Evolutionary conservation across 495 filamentous ascomycete genomes (phyloP), one percentile per base, ranked within the genome.

Genomic region (Talaromyces wortmannii): DNA sequence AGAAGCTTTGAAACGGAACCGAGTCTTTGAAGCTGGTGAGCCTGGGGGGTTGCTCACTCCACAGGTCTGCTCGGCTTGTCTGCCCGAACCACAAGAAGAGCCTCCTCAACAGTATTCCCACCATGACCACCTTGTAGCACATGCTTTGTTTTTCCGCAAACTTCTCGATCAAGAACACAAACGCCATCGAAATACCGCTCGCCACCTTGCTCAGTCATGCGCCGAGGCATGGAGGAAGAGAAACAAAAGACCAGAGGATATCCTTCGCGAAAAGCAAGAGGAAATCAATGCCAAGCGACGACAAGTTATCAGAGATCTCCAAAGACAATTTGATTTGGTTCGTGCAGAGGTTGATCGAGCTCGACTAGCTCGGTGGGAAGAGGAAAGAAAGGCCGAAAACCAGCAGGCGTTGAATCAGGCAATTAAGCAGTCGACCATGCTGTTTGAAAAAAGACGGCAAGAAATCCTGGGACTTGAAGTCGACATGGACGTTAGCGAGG

Each of bases 331-430:
- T 80, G 86, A 89, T n/a, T 80, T 90, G 59, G 81, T 92, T 45
- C 84, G 72, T 55, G 77, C 76, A 1, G 86, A 95, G 57, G 83
- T 95, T 43, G 89, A 95, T 61, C 79, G 83, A 49, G 73, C 75
- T 36, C 83, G 90, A 4, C 59, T 92, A 32, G 79, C 82, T 46
- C 83, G 83, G 43, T 95, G 89, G 90, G 88, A 95, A 63, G 88
- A 87, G 49, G 86, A 94, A 65, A 86, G 94, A 64, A 88, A 92
- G 63, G 83, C 81, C 17, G 77, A 85, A 57, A 87, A 91, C 53
- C 90, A 91, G 62, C 83, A 89, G 60, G 87, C 88, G 7, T 72
- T 96, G 55, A 89, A 95, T 58, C 82, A 90, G 63, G 89, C 89
- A 17, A 85, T 96, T 48, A 90, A 88, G 59, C 78, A 88, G 45